A percentile compares a stretch with the other conserved stretches of the same genome.
Conservation (phyloP, 2,329 filamentous ascomycete species). For the Alternaria hordeiaustralica region DNA sequence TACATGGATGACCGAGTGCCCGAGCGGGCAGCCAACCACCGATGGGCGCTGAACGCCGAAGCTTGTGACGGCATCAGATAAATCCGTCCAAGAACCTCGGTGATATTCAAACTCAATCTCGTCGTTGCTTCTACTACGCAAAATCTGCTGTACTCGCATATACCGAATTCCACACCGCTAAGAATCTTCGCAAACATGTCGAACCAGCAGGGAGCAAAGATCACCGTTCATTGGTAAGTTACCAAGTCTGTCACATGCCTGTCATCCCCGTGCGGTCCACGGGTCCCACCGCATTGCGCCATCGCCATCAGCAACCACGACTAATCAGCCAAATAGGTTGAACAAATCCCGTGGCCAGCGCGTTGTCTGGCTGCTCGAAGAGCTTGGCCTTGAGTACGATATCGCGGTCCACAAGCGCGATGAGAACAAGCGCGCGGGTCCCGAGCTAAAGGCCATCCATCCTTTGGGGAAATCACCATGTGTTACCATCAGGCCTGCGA, state of each 20-base stretch:
- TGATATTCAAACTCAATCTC: neutral
- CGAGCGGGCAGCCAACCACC: slow-evolving; percentile 5
- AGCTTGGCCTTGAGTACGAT: slow-evolving; percentile 79
- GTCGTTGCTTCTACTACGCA: neutral
- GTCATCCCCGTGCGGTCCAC: neutral
- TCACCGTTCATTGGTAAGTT: slow-evolving; percentile 46
- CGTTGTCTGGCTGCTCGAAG: slow-evolving; percentile 85
- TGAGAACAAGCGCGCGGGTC: slow-evolving; percentile 71
- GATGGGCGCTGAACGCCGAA: slow-evolving; percentile 9
- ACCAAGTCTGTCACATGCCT: neutral
- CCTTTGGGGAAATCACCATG: slow-evolving; percentile 87
- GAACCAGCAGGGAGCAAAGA: slow-evolving; percentile 43
- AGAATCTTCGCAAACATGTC: slow-evolving; percentile 13
- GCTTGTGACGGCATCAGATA: slow-evolving; percentile 11
- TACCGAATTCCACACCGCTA: neutral
- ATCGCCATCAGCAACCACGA: slow-evolving; percentile 4
- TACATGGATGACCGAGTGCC: neutral
- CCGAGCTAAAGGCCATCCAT: slow-evolving; percentile 78
- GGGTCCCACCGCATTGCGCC: neutral
- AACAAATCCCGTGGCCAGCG: slow-evolving; percentile 82
- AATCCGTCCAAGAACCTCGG: slow-evolving; percentile 10
- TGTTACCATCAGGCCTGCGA: slow-evolving; percentile 66
- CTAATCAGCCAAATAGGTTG: slow-evolving; percentile 64
- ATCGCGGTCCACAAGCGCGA: slow-evolving; percentile 78
- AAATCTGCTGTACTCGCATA: neutral